Conservation (phyloP, 169 alveolate species). For the Cryptosporidium parvum region DNA sequence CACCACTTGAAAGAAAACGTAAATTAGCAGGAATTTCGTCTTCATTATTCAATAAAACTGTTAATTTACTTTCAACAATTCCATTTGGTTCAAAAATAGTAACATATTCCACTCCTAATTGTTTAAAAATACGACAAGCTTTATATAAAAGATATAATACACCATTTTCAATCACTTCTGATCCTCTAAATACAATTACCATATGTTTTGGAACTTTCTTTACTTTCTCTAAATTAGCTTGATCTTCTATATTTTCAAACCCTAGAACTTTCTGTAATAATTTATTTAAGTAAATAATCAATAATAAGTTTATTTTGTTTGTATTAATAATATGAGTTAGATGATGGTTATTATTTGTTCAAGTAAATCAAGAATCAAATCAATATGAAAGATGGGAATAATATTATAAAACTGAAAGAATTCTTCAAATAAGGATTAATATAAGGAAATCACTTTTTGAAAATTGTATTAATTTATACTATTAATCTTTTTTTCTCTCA, state of each 20-base stretch:
- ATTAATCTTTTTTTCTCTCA: not conserved
- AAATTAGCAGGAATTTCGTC: conserved; percentile 43
- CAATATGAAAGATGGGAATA: not conserved
- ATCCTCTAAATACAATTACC: conserved; percentile 62
- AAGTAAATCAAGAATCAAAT: not conserved
- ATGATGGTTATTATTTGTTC: too few species aligned
- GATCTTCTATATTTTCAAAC: conserved; percentile 22
- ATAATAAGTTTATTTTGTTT: too few species aligned
- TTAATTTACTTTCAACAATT: conserved; percentile 34
- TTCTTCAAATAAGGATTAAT: not conserved
- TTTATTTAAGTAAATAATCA: too few species aligned
- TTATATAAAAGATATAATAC: conserved; percentile 33
- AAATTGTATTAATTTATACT: too few species aligned
- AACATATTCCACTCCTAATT: conserved; percentile 40
- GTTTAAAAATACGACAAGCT: conserved; percentile 29
- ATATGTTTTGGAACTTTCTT: conserved; percentile 68
- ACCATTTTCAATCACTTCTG: conserved; percentile 58
- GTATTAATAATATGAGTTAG: not conserved
- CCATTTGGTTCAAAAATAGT: conserved; percentile 72
- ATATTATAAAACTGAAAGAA: not conserved
- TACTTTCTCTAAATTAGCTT: not conserved
- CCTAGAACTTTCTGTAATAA: conserved; percentile 1
- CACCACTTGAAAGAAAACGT: conserved; percentile 35
- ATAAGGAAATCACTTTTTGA: not conserved
- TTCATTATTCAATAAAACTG: not conserved